phyloP scores from a whole-genome alignment of 495 filamentous ascomycete genomes.

The Neurospora sp. region DNA sequence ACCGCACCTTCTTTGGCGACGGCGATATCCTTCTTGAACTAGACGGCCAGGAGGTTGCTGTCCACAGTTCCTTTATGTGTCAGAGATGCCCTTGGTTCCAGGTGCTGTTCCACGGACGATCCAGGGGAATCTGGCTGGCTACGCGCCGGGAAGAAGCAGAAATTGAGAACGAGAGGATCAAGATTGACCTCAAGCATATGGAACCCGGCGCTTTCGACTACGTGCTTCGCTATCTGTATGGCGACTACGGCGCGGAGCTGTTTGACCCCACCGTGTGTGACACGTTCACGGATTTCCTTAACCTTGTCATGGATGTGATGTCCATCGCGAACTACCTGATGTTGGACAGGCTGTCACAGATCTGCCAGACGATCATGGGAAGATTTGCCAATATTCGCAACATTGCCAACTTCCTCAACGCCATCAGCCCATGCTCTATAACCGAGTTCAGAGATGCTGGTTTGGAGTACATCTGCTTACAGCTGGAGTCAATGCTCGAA shows the following conservation, averaged over 20 bases:
- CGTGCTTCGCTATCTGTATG: slow-evolving; percentile 74
- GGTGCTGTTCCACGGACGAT: slow-evolving; percentile 76
- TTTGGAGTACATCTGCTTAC: slow-evolving; percentile 83
- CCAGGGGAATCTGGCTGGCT: slow-evolving; percentile 72
- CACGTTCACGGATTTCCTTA: slow-evolving; percentile 71
- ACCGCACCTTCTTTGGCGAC: slow-evolving; percentile 58
- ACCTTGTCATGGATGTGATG: slow-evolving; percentile 86
- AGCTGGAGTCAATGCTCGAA: slow-evolving; percentile 80
- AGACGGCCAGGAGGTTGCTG: slow-evolving; percentile 50
- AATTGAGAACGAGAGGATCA: slow-evolving; percentile 39
- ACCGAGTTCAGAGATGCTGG: slow-evolving; percentile 80
- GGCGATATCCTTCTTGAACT: slow-evolving; percentile 71
- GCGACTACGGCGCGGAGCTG: slow-evolving; percentile 67
- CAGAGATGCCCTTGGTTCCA: slow-evolving; percentile 88
- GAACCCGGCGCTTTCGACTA: slow-evolving; percentile 59
- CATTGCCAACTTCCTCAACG: slow-evolving; percentile 72
- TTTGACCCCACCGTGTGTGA: slow-evolving; percentile 67
- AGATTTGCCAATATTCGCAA: slow-evolving; percentile 81
- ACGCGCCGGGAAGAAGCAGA: slow-evolving; percentile 40
- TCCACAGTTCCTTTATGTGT: slow-evolving; percentile 70
- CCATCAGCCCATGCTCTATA: slow-evolving; percentile 68
- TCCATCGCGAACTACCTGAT: slow-evolving; percentile 87
- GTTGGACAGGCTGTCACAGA: slow-evolving; percentile 80
- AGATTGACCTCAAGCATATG: slow-evolving; percentile 78
- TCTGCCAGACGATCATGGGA: slow-evolving; percentile 84